Conservation (phyloP, 148 eudicot genomes). For the Agrostemma githago region DNA sequence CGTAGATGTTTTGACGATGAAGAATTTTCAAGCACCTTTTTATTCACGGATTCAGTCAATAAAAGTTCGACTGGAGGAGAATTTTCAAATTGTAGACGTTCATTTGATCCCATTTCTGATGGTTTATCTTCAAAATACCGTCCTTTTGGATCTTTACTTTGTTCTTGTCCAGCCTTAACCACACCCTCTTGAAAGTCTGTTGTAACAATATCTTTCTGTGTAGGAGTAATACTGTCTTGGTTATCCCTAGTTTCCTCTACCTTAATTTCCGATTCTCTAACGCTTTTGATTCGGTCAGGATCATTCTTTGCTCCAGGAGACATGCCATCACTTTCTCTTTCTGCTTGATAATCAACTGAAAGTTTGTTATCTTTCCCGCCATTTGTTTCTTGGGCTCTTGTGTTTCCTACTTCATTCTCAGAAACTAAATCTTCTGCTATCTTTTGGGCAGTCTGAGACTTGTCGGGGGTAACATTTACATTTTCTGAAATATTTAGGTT, state of each 20-base stretch:
- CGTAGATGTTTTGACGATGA: conserved; percentile 6
- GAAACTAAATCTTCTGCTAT: conserved; percentile 20
- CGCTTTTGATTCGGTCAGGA: conserved; percentile 18
- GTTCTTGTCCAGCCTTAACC: not conserved
- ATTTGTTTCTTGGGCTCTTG: conserved; percentile 8
- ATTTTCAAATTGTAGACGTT: conserved; percentile 29
- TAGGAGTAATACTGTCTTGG: conserved; percentile 21
- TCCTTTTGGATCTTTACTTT: not conserved
- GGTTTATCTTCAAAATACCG: conserved; percentile 7
- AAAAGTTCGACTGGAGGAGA: conserved; percentile 34
- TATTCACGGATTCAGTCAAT: conserved; percentile 44
- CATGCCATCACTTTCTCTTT: conserved; percentile 2
- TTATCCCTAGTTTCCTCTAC: conserved; percentile 19
- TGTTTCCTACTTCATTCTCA: conserved; percentile 15
- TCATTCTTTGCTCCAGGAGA: conserved; percentile 13
- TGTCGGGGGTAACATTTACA: conserved; percentile 11
- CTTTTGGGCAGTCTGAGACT: conserved; percentile 17
- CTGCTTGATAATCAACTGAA: conserved; percentile 6
- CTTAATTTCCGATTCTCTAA: conserved; percentile 22
- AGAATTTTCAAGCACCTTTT: conserved; percentile 32
- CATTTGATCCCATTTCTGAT: conserved; percentile 4
- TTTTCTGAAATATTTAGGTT: conserved; percentile 13
- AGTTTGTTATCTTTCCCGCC: conserved; percentile 18
- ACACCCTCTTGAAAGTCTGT: conserved; percentile 12
- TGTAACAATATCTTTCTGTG: not conserved